phyloP scores from a whole-genome alignment of 164 flowering plant species.

The Vitis riparia region DNA sequence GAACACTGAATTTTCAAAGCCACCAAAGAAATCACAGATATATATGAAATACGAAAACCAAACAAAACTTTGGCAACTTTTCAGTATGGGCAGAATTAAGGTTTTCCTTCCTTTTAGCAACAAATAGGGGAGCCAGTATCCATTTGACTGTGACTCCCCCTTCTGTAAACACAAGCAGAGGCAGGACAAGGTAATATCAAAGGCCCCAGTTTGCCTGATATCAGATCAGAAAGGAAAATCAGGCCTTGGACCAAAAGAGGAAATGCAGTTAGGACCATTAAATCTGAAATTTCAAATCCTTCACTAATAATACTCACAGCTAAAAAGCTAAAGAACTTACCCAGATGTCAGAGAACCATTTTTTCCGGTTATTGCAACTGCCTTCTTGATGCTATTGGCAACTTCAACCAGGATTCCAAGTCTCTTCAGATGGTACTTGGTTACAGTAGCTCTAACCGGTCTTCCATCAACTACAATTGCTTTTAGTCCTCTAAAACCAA shows the following conservation, averaged over 20 bases:
- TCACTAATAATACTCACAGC: neutral
- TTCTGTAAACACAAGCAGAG: neutral
- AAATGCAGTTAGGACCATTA: neutral
- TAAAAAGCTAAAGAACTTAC: conserved; percentile 33
- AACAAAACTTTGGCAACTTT: too few species aligned
- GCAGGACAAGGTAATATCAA: neutral
- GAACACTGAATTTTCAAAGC: too few species aligned
- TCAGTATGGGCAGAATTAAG: too few species aligned
- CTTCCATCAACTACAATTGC: conserved; percentile 78
- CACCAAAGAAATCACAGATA: too few species aligned
- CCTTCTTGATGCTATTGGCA: conserved; percentile 41
- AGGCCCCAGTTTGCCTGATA: neutral
- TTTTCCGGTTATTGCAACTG: conserved; percentile 32
- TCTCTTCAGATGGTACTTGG: conserved; percentile 77
- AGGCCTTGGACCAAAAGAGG: neutral
- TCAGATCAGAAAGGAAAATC: neutral
- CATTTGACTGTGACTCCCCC: neutral
- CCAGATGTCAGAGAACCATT: conserved; percentile 42
- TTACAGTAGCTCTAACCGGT: conserved; percentile 87
- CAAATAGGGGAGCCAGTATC: neutral
- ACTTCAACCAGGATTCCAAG: conserved; percentile 72
- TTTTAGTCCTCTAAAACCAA: conserved; percentile 62
- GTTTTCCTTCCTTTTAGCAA: neutral
- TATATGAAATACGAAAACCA: too few species aligned
- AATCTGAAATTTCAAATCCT: neutral